Evolutionary conservation across 1,284 basidiomycete genomes (phyloP), one percentile per base, ranked within the genome.

Genomic region (Naganishia cerealis): DNA sequence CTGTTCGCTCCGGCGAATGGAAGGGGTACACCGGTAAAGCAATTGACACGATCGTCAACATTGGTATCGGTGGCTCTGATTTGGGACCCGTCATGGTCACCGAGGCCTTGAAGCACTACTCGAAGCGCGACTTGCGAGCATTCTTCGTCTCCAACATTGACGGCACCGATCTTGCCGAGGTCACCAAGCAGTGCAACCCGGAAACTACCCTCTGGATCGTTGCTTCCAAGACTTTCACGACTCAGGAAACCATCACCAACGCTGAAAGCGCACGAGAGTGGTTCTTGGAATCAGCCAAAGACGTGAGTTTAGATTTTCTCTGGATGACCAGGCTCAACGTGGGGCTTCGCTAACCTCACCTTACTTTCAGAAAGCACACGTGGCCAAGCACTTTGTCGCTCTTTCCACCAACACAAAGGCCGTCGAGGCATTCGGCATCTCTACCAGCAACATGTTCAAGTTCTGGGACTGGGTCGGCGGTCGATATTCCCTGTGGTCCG

Each of bases 391-490:
- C 85, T 99, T 99, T 79, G 94, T 98, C 55, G 95, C 96, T 10
- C 88, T 99, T 69, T 93, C 91, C 76, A 99, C 96, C 72, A 99
- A 99, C 83, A 92, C 91, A 68, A 87, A 90, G 78, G 93, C 90
- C 7, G 96, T 97, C 67, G 92, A 92, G 39, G 87, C 85, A n/a
- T 99, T 99, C 76, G 96, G 95, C 66, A 99, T 99, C 75, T 85
- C 89, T 70, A 82, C 89, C 74, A 85, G 87, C 75, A 98, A 98
- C 84, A 99, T 99, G 94, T 99, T 99, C 88, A 88, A 91, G 80
- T 99, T 99, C 87, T 99, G 95, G 95, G 96, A 99, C 82, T 99
- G 96, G 96, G 95, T 99, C 72, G 95, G 95, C 72, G 95, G 96
- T 52, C 88, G 95, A 72, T 99, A 99, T 86, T 94, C 91, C 74